Evolutionary conservation across 2,329 filamentous ascomycete species (phyloP).

Genomic region (Penicillium sp.): DNA sequence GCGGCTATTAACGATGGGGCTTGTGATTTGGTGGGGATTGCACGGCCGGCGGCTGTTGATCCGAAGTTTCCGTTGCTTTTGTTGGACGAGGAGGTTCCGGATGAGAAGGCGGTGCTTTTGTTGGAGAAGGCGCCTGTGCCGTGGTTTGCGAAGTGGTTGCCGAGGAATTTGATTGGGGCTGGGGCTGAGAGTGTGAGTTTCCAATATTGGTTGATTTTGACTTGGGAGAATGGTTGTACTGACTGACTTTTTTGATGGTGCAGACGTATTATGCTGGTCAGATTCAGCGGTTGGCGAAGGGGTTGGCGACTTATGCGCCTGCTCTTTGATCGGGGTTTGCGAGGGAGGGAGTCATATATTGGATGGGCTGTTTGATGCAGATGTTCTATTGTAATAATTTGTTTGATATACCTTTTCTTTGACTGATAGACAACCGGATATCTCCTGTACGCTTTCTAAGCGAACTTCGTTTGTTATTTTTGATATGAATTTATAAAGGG

Average conservation of each 20-base stretch:
- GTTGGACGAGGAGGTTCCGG: conserved; percentile 38
- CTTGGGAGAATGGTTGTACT: conserved; percentile 14
- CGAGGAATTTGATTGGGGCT: conserved; percentile 36
- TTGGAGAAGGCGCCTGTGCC: conserved; percentile 36
- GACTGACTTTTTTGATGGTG: conserved; percentile 7
- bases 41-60: conserved; percentile 53
- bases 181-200: conserved; percentile 41
- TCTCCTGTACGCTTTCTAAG: not conserved
- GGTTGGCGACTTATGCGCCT: conserved; percentile 27
- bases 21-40: conserved; percentile 59
- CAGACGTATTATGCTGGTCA: conserved; percentile 31
- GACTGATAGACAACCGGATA: not conserved
- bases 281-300: conserved; percentile 30
- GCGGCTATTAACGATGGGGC: conserved; percentile 54
- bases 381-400: not conserved
- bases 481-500: not conserved
- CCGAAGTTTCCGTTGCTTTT: conserved; percentile 48
- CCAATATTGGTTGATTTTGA: not conserved
- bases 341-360: not conserved
- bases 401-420: not conserved
- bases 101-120: conserved; percentile 33
- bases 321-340: conserved; percentile 16
- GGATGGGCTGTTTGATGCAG: not conserved
- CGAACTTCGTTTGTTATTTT: not conserved
- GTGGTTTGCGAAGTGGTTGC: conserved; percentile 32